phyloP scores from a whole-genome alignment of 2,329 filamentous ascomycete species.

The Madurella mycetomatis region DNA sequence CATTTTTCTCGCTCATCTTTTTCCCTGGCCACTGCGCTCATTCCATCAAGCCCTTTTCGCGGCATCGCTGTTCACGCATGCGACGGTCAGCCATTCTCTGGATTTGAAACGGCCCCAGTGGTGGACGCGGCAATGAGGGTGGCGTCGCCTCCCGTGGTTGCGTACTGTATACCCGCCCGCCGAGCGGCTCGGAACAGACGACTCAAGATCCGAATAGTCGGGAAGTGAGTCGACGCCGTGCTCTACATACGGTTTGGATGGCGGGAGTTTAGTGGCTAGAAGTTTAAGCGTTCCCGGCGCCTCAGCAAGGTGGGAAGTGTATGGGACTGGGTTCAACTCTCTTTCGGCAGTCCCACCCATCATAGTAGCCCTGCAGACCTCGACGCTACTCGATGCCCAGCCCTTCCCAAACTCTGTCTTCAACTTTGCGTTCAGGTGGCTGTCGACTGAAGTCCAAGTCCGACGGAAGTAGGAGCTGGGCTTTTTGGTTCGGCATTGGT shows the following conservation, averaged over 20 bases:
- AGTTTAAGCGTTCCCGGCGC: background rate
- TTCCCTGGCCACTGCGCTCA: background rate
- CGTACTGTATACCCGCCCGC: no score
- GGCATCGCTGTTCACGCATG: no score
- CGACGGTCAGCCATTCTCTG: no score
- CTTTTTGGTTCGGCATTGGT: background rate
- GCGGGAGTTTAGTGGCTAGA: background rate
- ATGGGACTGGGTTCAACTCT: background rate
- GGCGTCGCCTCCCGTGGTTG: no score
- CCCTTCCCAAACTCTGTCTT: background rate
- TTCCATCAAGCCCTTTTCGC: background rate
- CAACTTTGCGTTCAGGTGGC: background rate
- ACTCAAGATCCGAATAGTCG: no score
- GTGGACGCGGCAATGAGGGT: no score
- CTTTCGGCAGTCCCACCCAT: background rate
- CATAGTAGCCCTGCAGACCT: background rate
- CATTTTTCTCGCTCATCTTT: constrained; percentile 2
- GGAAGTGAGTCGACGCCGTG: no score
- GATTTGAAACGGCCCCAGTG: no score
- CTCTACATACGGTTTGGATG: no score
- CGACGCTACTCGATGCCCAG: background rate
- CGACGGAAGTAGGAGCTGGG: background rate
- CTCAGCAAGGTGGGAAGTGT: background rate
- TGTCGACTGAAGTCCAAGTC: no score
- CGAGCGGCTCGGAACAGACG: no score